phyloP scores from a whole-genome alignment of 2,329 filamentous ascomycete species.

The Aspergillus ustus region DNA sequence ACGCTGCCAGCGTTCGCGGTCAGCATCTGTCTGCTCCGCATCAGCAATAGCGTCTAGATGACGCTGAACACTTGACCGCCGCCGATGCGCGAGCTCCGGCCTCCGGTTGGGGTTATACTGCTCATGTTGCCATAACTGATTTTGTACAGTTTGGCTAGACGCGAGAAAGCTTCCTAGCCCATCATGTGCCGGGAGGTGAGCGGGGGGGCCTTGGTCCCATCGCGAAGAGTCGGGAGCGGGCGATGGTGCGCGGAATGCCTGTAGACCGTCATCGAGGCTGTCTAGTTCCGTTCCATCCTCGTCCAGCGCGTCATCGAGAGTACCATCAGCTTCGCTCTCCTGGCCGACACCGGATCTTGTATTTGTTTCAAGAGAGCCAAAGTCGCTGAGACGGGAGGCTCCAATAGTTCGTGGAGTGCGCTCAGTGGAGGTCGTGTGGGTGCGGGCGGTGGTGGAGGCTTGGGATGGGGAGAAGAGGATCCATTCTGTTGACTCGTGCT shows the following conservation, averaged over 20 bases:
- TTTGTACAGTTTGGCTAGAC: slow-evolving; percentile 69
- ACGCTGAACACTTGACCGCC: slow-evolving; percentile 62
- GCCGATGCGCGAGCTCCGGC: slow-evolving; percentile 49
- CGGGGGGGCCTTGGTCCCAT: slow-evolving; percentile 61
- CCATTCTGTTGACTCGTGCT: slow-evolving; percentile 88
- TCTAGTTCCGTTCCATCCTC: slow-evolving; percentile 77
- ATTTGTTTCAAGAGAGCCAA: slow-evolving; percentile 75
- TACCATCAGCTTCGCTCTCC: slow-evolving; percentile 20
- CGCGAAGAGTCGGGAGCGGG: slow-evolving; percentile 48
- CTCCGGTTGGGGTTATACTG: slow-evolving; percentile 75
- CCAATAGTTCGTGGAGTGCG: slow-evolving; percentile 70
- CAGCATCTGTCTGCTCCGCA: slow-evolving; percentile 62
- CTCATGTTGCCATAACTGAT: slow-evolving; percentile 89
- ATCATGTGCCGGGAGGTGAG: slow-evolving; percentile 88
- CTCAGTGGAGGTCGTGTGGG: slow-evolving; percentile 67
- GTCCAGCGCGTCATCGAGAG: slow-evolving; percentile 62
- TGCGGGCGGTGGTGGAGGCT: slow-evolving; percentile 68
- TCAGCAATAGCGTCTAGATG: slow-evolving; percentile 61
- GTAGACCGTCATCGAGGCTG: slow-evolving; percentile 88
- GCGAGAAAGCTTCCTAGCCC: slow-evolving; percentile 83
- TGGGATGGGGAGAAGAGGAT: slow-evolving; percentile 85
- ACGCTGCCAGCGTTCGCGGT: slow-evolving; percentile 75
- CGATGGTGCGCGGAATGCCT: slow-evolving; percentile 76
- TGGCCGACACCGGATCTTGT: slow-evolving; percentile 59
- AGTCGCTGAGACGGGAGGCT: slow-evolving; percentile 75